Percentiles rank a stretch among this genome's conserved stretches.
These are phyloP conservation scores for Aspergillus ochraceoroseus DNA, from an alignment of 2,329 filamentous ascomycete species.

Conservation along the genomic window DNA sequence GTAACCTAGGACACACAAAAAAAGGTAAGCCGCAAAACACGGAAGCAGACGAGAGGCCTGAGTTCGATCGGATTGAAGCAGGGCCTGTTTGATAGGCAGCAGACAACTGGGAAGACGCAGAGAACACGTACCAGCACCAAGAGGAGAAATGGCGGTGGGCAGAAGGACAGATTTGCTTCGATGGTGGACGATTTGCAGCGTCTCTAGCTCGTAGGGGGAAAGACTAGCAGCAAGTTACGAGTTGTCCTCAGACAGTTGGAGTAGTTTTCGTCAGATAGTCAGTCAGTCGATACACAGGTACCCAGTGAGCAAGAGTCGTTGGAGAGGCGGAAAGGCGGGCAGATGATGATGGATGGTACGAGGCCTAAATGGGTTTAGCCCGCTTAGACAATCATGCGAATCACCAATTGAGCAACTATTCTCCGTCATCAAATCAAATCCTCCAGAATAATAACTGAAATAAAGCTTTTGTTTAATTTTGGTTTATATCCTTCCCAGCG, in stretches of 20 bases:
- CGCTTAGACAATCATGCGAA: conserved; percentile 28
- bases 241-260: background rate
- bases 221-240: conserved; percentile 4
- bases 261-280: conserved; percentile 12
- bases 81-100: conserved; percentile 16
- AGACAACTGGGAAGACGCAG: conserved; percentile 16
- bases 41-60: conserved; percentile 12
- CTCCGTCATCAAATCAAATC: conserved; percentile 5
- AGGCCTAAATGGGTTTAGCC: conserved; percentile 27
- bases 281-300: conserved; percentile 15
- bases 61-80: conserved; percentile 14
- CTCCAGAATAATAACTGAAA: too few relatives aligned
- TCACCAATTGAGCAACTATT: background rate
- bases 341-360: conserved; percentile 28
- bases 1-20: conserved; percentile 18
- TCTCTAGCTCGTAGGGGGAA: conserved; percentile 8
- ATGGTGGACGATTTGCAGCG: conserved; percentile 7
- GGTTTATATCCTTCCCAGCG: too few relatives aligned
- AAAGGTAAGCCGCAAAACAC: conserved; percentile 18
- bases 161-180: conserved; percentile 4
- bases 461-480: too few relatives aligned
- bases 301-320: conserved; percentile 16
- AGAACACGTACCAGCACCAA: conserved; percentile 19
- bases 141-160: conserved; percentile 24
- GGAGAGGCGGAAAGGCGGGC: conserved; percentile 21